Evolutionary conservation across 78 protist genomes (phyloP).

Genomic region (Anaeramoeba flamelloides): DNA sequence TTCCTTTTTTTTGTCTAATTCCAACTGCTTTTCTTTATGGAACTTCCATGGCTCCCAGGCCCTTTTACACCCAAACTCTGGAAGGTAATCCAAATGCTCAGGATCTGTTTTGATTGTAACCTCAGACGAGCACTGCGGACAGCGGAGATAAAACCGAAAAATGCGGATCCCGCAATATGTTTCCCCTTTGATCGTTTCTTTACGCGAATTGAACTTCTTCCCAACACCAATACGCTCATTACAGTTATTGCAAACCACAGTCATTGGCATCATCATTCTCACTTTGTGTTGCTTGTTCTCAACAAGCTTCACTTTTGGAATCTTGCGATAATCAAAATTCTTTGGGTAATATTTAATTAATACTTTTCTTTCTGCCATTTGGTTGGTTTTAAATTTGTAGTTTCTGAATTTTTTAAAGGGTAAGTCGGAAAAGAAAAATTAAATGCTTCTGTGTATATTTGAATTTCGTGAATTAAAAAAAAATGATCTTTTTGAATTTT

Average conservation of each 20-base stretch:
- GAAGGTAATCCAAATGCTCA: slow-evolving; percentile 51
- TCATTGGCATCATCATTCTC: slow-evolving; percentile 87
- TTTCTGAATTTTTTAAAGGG: neutral
- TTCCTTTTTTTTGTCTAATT: slow-evolving; percentile 6
- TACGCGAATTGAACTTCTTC: slow-evolving; percentile 71
- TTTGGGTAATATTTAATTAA: slow-evolving; percentile 83
- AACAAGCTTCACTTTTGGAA: slow-evolving; percentile 39
- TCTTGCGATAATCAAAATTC: slow-evolving; percentile 72
- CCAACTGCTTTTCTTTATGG: neutral
- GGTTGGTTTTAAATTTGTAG: neutral
- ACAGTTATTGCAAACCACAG: slow-evolving; percentile 66
- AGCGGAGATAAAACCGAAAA: slow-evolving; percentile 48
- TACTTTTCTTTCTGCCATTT: slow-evolving; percentile 84
- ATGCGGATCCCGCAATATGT: slow-evolving; percentile 64
- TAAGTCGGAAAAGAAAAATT: neutral
- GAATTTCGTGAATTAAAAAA: too few relatives aligned
- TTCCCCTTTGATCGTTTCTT: slow-evolving; percentile 69
- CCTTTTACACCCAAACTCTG: slow-evolving; percentile 56
- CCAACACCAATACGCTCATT: slow-evolving; percentile 72
- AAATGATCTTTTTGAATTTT: too few relatives aligned
- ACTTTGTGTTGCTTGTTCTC: slow-evolving; percentile 31
- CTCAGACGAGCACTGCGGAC: slow-evolving; percentile 65
- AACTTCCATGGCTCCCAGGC: slow-evolving; percentile 64
- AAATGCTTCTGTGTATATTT: too few relatives aligned
- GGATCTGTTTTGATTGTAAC: slow-evolving; percentile 77